Evolutionary conservation across 2,329 filamentous ascomycete genomes (phyloP), one percentile per base, ranked within the genome.

Genomic region (Gliomastix tumulicola): DNA sequence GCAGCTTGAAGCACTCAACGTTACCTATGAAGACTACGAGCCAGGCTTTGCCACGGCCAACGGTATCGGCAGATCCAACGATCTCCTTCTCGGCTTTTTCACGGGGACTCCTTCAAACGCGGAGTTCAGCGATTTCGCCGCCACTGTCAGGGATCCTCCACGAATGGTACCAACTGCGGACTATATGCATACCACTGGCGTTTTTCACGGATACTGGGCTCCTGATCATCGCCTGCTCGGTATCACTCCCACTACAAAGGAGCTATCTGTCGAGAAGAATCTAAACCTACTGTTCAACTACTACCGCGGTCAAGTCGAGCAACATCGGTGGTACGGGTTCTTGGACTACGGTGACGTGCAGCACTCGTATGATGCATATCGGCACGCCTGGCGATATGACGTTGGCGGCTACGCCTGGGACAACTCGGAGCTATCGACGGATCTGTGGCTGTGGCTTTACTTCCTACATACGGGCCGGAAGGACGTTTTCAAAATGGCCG

Each of bases 381-480:
- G 76, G 6, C 76, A 79, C 44, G 62, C 62, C 3, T 81, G 76
- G 76, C 63, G 71, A 4, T 81, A 79, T 44, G 76, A 81, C 37
- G 54, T 81, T 18, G 76, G 76, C 6, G 76, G 76, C 0, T 81
- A 74, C 44, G 75, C 74, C 0, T 81, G 76, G 76, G 76, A 80
- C 41, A 81, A 80, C 48, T 75, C 70, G 0, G 76, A 81, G 49
- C 59, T 81, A 0, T 79, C 76, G 0, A 71, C 76, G 0, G 74
- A 81, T 43, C 53, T 80, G 4, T 80, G 71, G 57, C 67, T 80
- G 39, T 80, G 76, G 76, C 65, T 66, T 4, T 72, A 76, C 41
- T 81, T 79, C 53, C 63, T 80, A 3, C 69, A 69, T 20, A 79
- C 74, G 0, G 74, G 74, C 0, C 60, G 68, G 7, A 62, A 65